Evolutionary conservation across 352 stramenopile species (phyloP), one percentile per base, ranked within the genome.

Genomic region (Pythium rhizo-oryzae): DNA sequence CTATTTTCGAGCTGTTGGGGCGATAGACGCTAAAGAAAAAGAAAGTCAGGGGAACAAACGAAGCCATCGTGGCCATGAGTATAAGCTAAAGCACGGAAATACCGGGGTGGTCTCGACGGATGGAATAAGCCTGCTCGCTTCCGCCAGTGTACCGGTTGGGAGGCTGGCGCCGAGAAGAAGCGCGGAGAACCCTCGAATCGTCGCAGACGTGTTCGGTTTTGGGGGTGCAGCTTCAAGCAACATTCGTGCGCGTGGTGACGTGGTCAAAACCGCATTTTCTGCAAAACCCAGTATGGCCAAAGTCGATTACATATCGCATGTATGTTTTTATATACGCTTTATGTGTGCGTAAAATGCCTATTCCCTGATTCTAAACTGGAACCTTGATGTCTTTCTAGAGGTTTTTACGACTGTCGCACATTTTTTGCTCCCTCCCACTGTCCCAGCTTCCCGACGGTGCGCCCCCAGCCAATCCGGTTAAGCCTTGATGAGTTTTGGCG

Each of bases 221-320:
- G 62, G 62, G 12, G 62, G 63, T 70, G 13, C 55, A 59, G 19
- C 21, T 57, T 70, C 44, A 43, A 57, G 63, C 63, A 69, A 70
- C 63, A 70, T 64, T 64, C 21, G 19, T 4, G 21, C 18, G 6
- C 0, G 1, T 5, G 39, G 4, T 58, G 62, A 69, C 43, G 62
- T 62, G 41, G 53, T 62, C 61, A 47, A 54, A 50, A 46, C 9
- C 19, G 21, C 35, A 7, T 12, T 21, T n/a, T 19, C 35, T 59
- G 25, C 21, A 18, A 4, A 24, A 7, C 55, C 55, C 30, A n/a
- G 28, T 25, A 44, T 37, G 30, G 9, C 7, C 2, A 35, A 1
- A 11, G 3, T 11, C 9, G 39, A 57, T 65, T 30, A 39, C 28
- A 51, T 18, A 37, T 39, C 30, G 33, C 30, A 41, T 11, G 13